phyloP scores from a whole-genome alignment of 2,329 filamentous ascomycete genomes.

The Claviceps monticola region DNA sequence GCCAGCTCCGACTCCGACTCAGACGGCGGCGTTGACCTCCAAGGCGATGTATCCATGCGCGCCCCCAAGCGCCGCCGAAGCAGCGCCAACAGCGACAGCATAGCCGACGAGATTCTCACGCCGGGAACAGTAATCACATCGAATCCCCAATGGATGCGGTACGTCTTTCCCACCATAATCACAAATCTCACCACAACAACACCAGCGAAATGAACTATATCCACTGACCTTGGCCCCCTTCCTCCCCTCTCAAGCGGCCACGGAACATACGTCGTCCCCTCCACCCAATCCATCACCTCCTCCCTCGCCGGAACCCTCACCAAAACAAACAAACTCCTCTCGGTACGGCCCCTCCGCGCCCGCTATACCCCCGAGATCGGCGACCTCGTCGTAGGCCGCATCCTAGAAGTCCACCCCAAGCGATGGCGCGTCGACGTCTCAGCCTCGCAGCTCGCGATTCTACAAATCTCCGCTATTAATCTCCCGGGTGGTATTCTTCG shows the following conservation, averaged over 20 bases:
- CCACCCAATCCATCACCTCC: constrained; percentile 59
- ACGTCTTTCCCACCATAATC: constrained; percentile 10
- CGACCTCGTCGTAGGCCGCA: constrained; percentile 85
- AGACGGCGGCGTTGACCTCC: constrained; percentile 30
- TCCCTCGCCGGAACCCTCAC: constrained; percentile 83
- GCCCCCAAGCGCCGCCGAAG: constrained; percentile 25
- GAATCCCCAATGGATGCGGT: constrained; percentile 95
- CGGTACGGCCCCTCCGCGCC: constrained; percentile 76
- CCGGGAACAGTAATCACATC: constrained; percentile 80
- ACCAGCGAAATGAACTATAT: neutral
- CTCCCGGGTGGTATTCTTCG: constrained; percentile 85
- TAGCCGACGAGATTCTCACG: constrained; percentile 53
- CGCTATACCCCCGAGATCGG: constrained; percentile 94
- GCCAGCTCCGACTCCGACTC: constrained; percentile 30
- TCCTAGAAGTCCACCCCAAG: constrained; percentile 84
- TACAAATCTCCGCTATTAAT: constrained; percentile 85
- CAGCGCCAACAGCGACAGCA: constrained; percentile 13
- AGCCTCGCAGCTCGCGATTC: constrained; percentile 67
- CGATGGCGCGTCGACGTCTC: constrained; percentile 94
- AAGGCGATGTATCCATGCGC: constrained; percentile 32
- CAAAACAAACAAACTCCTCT: constrained; percentile 94
- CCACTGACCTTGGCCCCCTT: neutral
- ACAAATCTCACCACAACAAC: no score
- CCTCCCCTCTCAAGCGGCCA: constrained; percentile 52
- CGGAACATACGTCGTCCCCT: constrained; percentile 64